Evolutionary conservation across 129 eudicot species (phyloP), one percentile per base, ranked within the genome.

Genomic region (Cynara cardunculus): DNA sequence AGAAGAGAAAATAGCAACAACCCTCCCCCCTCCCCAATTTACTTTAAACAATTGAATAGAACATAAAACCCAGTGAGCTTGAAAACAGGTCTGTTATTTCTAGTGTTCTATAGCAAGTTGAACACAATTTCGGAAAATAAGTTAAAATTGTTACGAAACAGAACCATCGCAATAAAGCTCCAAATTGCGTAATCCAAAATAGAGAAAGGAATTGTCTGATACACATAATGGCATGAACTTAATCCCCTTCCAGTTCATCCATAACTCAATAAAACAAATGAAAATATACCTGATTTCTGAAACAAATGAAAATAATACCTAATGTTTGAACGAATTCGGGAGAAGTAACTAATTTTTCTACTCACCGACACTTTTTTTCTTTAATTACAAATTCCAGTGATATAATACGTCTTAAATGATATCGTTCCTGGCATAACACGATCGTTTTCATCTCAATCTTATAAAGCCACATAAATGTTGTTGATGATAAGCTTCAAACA

Each of bases 351-450:
- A 21, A 80, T 24, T 26, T 56, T 27, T 26, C 46, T 25, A 37
- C 25, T 24, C 84, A 81, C 79, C 74, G 79, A 74, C 80, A 81
- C 53, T 2, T 27, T 39, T 53, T n/a, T 65, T 28, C 1, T 39
- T 4, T 62, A 72, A 24, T 61, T 25, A 34, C 31, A 18, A 12
- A 27, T 53, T 71, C 64, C 61, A 32, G 7, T 31, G 75, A 46
- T 27, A 11, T 5, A 28, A 27, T 34, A 8, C 21, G 30, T 78
- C 69, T 28, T 8, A 71, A 27, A 69, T 44, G 19, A 69, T 28
- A 11, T 12, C 25, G 32, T 46, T 70, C 14, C 0, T 12, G n/a
- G 53, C 5, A 9, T 79, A 69, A 21, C 41, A 41, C 14, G 24
- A 69, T 70, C 24, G 21, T 11, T 62, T 66, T 24, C 69, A 56